These are phyloP conservation scores for Gnaphalium uliginosum DNA, from an alignment of 129 eudicot genomes.

Conservation along the genomic window DNA sequence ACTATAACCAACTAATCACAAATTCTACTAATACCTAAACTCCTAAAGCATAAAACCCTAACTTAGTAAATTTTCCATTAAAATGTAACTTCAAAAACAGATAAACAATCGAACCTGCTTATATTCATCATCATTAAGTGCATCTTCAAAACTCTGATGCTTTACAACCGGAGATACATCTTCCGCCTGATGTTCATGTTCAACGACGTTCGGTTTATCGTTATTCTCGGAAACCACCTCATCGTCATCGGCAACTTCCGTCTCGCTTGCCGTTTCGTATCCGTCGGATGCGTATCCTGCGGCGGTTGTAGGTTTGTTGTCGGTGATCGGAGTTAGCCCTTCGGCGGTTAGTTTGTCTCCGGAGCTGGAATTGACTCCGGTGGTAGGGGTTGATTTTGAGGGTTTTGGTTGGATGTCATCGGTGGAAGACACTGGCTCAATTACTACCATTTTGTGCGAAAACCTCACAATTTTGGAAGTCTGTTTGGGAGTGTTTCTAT, in stretches of 20 bases:
- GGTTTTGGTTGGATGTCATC: constrained; percentile 16
- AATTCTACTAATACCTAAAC: neutral
- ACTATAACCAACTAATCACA: neutral
- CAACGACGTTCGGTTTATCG: constrained; percentile 28
- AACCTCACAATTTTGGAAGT: neutral
- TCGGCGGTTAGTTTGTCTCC: constrained; percentile 20
- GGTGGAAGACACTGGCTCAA: constrained; percentile 36
- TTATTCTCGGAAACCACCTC: constrained; percentile 10
- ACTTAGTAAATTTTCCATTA: neutral
- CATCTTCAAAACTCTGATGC: neutral
- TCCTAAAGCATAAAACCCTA: neutral
- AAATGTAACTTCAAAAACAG: neutral
- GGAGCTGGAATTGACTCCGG: constrained; percentile 12
- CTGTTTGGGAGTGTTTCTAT: neutral
- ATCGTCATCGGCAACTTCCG: constrained; percentile 40
- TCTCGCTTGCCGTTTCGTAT: constrained; percentile 84
- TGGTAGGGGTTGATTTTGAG: constrained; percentile 24
- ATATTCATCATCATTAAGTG: neutral
- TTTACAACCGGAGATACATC: neutral
- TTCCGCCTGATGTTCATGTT: constrained; percentile 7
- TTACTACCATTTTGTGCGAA: constrained; percentile 52
- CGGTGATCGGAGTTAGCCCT: neutral
- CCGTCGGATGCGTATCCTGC: constrained; percentile 61
- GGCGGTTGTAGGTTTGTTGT: constrained; percentile 28
- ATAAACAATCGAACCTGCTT: neutral